Percentiles rank a stretch among this genome's conserved stretches.
These are phyloP conservation scores for Exserohilum rostratum DNA, from an alignment of 2,329 filamentous ascomycete species.

Conservation along the genomic window DNA sequence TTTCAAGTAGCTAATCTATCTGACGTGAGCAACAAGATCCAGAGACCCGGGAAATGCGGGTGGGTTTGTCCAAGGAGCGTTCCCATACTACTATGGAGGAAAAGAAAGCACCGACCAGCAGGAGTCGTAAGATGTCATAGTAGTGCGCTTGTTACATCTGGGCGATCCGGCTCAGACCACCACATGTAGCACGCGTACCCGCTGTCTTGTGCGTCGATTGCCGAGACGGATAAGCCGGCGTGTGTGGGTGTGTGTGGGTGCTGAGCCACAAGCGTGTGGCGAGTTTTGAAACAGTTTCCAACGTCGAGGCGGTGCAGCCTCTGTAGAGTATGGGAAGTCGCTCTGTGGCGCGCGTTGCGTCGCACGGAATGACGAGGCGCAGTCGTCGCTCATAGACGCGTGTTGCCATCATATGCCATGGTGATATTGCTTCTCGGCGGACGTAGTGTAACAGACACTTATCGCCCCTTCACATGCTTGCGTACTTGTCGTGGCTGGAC, in stretches of 20 bases:
- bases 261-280: neutral
- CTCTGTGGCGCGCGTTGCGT: too few relatives aligned
- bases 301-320: neutral
- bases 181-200: neutral
- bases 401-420: neutral
- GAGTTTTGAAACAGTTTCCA: neutral
- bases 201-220: neutral
- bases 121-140: neutral
- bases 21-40: too few relatives aligned
- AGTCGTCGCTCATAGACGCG: too few relatives aligned
- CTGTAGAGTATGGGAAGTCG: neutral
- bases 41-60: too few relatives aligned
- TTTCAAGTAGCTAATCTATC: neutral
- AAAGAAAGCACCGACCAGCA: neutral
- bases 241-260: neutral
- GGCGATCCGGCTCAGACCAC: too few relatives aligned
- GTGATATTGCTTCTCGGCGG: too few relatives aligned
- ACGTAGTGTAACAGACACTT: neutral
- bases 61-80: too few relatives aligned
- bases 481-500: slow-evolving; percentile 67
- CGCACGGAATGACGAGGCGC: too few relatives aligned
- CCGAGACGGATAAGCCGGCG: neutral
- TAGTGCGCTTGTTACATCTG: too few relatives aligned
- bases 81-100: too few relatives aligned
- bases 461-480: slow-evolving; percentile 27